Conservation (phyloP, 2,329 filamentous ascomycete species). For the Pseudopithomyces maydicus region DNA sequence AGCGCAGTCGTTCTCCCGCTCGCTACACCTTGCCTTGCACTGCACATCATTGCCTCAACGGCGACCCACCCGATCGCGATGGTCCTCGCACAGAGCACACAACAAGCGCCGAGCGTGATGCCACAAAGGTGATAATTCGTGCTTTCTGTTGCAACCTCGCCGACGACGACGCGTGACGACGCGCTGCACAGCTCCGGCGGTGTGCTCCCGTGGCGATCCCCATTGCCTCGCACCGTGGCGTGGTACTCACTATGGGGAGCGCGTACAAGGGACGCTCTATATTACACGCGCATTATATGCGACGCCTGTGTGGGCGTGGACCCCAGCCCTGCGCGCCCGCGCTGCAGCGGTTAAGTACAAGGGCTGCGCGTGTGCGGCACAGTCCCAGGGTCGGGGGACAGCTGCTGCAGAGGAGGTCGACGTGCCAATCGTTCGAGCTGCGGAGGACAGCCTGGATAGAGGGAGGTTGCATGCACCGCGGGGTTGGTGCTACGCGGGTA, state of each 20-base stretch:
- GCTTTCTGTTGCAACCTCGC: too few species aligned
- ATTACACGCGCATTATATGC: constrained; percentile 1
- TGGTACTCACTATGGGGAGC: neutral
- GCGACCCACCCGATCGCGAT: neutral
- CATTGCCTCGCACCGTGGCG: neutral
- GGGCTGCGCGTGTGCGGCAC: constrained; percentile 9
- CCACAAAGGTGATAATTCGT: neutral
- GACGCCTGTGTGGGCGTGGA: neutral
- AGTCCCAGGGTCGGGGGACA: neutral
- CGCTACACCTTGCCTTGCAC: neutral
- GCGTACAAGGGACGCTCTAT: neutral
- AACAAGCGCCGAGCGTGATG: neutral
- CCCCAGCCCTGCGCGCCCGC: neutral
- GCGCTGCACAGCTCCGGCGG: constrained; percentile 1
- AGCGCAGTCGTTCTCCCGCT: neutral
- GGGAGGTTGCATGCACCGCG: neutral
- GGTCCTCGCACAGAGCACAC: neutral
- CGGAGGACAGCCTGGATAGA: neutral
- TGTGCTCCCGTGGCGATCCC: neutral
- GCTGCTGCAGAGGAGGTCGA: neutral
- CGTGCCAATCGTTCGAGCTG: neutral
- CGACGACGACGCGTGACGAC: neutral
- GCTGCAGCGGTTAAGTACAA: constrained; percentile 9
- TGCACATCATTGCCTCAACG: neutral
- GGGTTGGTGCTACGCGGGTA: neutral